Base-by-base conservation (phyloP, 768 basidiomycete genomes). In the Lentinula sp. region DNA sequence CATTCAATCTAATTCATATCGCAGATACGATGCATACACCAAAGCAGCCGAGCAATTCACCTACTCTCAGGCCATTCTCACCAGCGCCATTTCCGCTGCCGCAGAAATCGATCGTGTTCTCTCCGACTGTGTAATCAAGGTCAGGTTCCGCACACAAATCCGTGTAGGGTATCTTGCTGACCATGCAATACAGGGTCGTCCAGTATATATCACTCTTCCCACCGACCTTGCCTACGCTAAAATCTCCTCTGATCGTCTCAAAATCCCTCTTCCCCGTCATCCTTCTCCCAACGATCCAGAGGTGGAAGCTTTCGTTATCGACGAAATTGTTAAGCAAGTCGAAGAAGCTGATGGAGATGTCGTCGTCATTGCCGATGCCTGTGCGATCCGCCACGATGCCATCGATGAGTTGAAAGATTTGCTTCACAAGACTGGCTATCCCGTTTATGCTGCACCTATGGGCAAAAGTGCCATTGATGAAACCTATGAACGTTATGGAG, bases 191-290 rank as follows among this genome's bases (percentile, higher is more conserved):
- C 46, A 91, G 83, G 89, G 87, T 32, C 86, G 92, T 18, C 95
- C 95, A 0, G 91, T 90, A 35, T 98, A 98, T 69, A 73, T 98
- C 43, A 83, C 87, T 39, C 77, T 98, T 10, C 95, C 93, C 0
- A 95, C 88, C 5, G 90, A 98, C 70, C 76, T 96, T 57, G 88
- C 89, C 4, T 79, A 82, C 67, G 74, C 78, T 57, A 83, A 86
- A 68, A 85, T 95, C 16, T 81, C 91, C 0, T 73, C 84, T 5
- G 80, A 82, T 43, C 81, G 83, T 18, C 79, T 97, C 57, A 73
- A 80, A 57, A 82, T 77, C 1, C 86, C 87, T 6, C 77, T 90
- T 8, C 76, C 78, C 39, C 77, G 78, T 8, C 66, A 74, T 3
- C 75, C 75, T 15, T 81, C 83, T 0, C 71, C 69, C 11, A 88